Conservation (phyloP, 2,329 filamentous ascomycete species). For the Elsinoe fawcettii region DNA sequence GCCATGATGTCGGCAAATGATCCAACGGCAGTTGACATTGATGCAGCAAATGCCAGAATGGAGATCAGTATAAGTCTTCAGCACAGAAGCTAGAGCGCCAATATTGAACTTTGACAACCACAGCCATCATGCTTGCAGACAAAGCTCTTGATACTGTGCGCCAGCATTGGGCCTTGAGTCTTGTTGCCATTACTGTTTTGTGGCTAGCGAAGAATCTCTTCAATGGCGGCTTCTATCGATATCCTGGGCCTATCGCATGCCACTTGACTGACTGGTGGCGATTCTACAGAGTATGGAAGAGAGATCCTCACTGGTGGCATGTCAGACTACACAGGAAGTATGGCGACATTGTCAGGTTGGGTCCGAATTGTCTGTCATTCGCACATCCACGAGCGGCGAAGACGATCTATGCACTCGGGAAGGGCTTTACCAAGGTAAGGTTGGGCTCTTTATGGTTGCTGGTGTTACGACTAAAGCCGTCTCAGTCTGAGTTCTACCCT, state of each 20-base stretch:
- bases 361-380: slow-evolving; percentile 16
- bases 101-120: neutral
- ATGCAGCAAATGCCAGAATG: too few species aligned
- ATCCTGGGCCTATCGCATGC: neutral
- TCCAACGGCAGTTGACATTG: neutral
- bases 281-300: slow-evolving; percentile 25
- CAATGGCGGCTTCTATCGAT: neutral
- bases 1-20: neutral
- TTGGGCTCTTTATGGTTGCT: neutral
- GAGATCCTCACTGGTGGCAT: slow-evolving; percentile 16
- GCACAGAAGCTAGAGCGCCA: too few species aligned
- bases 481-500: slow-evolving; percentile 1
- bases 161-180: neutral
- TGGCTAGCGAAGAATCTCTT: neutral
- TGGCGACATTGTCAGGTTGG: slow-evolving; percentile 16
- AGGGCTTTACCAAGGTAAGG: slow-evolving; percentile 1
- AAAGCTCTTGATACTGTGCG: neutral
- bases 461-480: neutral
- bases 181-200: neutral
- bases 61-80: too few species aligned
- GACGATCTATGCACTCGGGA: slow-evolving; percentile 10
- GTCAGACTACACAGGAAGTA: slow-evolving; percentile 12
- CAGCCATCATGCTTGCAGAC: neutral
- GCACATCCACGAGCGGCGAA: slow-evolving; percentile 11
- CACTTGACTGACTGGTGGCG: slow-evolving; percentile 29